A percentile compares a stretch with the other conserved stretches of the same genome.
phyloP scores from a whole-genome alignment of 768 basidiomycete species.

The Xerocomellus intermedius region DNA sequence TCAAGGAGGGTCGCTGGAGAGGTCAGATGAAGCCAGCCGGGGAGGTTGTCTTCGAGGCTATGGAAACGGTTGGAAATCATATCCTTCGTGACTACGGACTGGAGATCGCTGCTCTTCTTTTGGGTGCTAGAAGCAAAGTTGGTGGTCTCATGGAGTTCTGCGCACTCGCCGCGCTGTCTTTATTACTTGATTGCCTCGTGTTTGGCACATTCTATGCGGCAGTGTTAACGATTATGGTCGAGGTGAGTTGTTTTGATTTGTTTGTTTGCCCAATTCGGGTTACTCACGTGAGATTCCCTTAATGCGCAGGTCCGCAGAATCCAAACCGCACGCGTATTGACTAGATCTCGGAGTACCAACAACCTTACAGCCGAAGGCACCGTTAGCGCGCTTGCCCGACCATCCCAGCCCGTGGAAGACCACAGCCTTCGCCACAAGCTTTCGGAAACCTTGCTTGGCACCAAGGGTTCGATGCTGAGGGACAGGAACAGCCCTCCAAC shows the following conservation, averaged over 20 bases:
- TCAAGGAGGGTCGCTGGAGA: constrained; percentile 38
- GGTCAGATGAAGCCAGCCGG: constrained; percentile 70
- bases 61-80: constrained; percentile 72
- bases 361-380: constrained; percentile 32
- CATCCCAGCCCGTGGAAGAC: constrained; percentile 19
- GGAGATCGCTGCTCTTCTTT: constrained; percentile 84
- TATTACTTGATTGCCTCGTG: constrained; percentile 83
- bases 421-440: constrained; percentile 22
- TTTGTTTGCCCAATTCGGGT: constrained; percentile 5
- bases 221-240: constrained; percentile 92
- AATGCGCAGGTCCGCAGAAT: constrained; percentile 69
- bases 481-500: constrained; percentile 41
- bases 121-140: constrained; percentile 85
- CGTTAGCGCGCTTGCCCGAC: constrained; percentile 29
- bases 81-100: constrained; percentile 93
- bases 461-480: constrained; percentile 49
- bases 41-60: constrained; percentile 80
- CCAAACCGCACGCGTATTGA: constrained; percentile 54
- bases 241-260: constrained; percentile 50
- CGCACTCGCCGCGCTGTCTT: constrained; percentile 85
- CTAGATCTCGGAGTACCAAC: constrained; percentile 35
- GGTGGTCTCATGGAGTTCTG: constrained; percentile 93
- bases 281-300: constrained; percentile 2
- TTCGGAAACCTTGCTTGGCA: constrained; percentile 39
- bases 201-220: constrained; percentile 89